Base-by-base conservation (phyloP, 768 basidiomycete genomes). In the Boletus reticulatus region DNA sequence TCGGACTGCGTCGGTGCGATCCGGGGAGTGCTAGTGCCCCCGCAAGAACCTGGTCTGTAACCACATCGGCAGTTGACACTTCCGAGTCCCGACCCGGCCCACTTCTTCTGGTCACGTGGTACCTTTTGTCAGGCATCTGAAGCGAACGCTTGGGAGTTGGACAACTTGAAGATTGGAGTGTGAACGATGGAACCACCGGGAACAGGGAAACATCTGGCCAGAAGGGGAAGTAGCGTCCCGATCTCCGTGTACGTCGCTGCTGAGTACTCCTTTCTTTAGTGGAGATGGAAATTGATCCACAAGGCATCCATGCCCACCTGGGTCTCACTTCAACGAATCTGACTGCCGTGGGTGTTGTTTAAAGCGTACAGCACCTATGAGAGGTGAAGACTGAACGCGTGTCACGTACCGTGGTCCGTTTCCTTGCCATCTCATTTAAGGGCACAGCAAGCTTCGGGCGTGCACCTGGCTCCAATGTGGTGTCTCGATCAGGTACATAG, bases 11-110 rank as follows among this genome's bases (percentile, higher is more conserved):
- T 48, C 8, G 4, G 42, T 37, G 45, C 7, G 43, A 24, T 8
- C 6, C 19, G 24, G 19, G n/a, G 27, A 37, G 20, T 9, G 43
- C 34, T n/a, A 20, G 16, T 11, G 38, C 19, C 14, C 34, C 12
- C 34, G 34, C 34, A 34, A 58, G 27, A 22, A 52, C 43, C 19
- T 44, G 46, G 59, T 56, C 59, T 8, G 6, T 17, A 42, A 53
- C 32, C 11, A 22, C 29, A 45, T 44, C 51, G 24, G 27, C 13
- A 6, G 19, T 39, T 36, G 34, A 14, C 24, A 29, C 24, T 38
- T 46, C 37, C 44, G 43, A 38, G 4, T 0, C 20, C 51, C 31
- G 51, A 37, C 20, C 13, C 13, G 14, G 13, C 37, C 27, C 8
- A 29, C n/a, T n/a, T n/a, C n/a, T n/a, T 9, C 27, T 29, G 34